Evolutionary conservation across 129 eudicot species (phyloP).

Genomic region (Pseudognaphalium luteoalbum): DNA sequence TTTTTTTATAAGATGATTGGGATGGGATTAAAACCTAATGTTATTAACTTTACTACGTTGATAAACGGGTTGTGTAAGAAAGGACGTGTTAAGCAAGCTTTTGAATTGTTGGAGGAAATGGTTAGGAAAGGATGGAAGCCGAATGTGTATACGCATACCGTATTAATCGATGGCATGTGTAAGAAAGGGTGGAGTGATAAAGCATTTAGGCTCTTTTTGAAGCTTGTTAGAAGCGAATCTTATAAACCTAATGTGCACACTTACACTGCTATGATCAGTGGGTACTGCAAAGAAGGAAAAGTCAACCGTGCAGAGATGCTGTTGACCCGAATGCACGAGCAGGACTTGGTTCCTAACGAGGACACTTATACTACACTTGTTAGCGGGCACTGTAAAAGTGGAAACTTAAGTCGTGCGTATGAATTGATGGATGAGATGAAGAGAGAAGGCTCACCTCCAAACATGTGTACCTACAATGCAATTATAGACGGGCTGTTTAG

Average conservation of each 20-base stretch:
- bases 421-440: slow-evolving; percentile 60
- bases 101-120: slow-evolving; percentile 91
- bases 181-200: slow-evolving; percentile 95
- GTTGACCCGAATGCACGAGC: slow-evolving; percentile 68
- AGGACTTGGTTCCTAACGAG: slow-evolving; percentile 66
- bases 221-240: slow-evolving; percentile 83
- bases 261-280: slow-evolving; percentile 86
- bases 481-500: slow-evolving; percentile 59
- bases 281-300: slow-evolving; percentile 86
- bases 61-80: slow-evolving; percentile 75
- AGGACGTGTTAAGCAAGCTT: slow-evolving; percentile 85
- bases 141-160: slow-evolving; percentile 84
- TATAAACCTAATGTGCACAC: slow-evolving; percentile 89
- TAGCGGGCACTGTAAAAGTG: slow-evolving; percentile 69
- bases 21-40: slow-evolving; percentile 74
- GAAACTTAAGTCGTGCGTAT: slow-evolving; percentile 67
- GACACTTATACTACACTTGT: slow-evolving; percentile 76
- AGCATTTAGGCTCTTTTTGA: slow-evolving; percentile 88
- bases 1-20: slow-evolving; percentile 64
- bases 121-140: slow-evolving; percentile 84
- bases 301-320: slow-evolving; percentile 85
- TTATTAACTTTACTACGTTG: slow-evolving; percentile 72
- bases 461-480: slow-evolving; percentile 67
- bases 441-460: slow-evolving; percentile 50
- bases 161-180: slow-evolving; percentile 82